These are phyloP conservation scores for Aeminium ludgeri DNA, from an alignment of 495 filamentous ascomycete genomes.

Conservation along the genomic window DNA sequence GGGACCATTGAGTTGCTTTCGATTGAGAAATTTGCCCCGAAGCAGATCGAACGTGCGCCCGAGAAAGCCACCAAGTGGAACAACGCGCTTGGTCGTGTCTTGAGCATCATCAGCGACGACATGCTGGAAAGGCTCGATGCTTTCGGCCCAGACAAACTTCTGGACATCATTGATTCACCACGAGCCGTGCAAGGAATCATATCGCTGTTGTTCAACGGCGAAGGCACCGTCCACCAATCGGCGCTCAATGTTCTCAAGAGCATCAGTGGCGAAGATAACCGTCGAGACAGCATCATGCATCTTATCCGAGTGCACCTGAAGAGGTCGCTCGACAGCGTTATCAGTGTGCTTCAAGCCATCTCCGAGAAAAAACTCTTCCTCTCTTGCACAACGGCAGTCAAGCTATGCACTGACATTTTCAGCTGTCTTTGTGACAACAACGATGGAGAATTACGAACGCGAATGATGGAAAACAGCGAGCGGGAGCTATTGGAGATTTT, in stretches of 20 bases:
- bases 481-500: slow-evolving; percentile 47
- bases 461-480: slow-evolving; percentile 29
- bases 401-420: slow-evolving; percentile 57
- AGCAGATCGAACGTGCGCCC: slow-evolving; percentile 30
- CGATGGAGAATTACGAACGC: slow-evolving; percentile 56
- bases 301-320: slow-evolving; percentile 47
- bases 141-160: slow-evolving; percentile 47
- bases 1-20: slow-evolving; percentile 51
- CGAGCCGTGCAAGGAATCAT: slow-evolving; percentile 50
- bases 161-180: slow-evolving; percentile 43
- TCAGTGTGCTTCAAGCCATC: slow-evolving; percentile 42
- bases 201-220: slow-evolving; percentile 50
- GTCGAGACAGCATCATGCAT: slow-evolving; percentile 57
- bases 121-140: slow-evolving; percentile 62
- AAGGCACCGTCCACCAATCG: slow-evolving; percentile 53
- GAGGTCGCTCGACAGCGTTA: slow-evolving; percentile 42
- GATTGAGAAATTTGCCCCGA: slow-evolving; percentile 51
- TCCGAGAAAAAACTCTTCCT: slow-evolving; percentile 43
- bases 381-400: slow-evolving; percentile 52
- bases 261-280: slow-evolving; percentile 50
- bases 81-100: slow-evolving; percentile 47
- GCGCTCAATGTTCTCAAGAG: slow-evolving; percentile 66
- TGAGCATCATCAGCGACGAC: slow-evolving; percentile 43
- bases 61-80: slow-evolving; percentile 56
- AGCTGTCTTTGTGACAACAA: slow-evolving; percentile 68